Percentiles rank a stretch among this genome's conserved stretches.
Conservation (phyloP, 352 stramenopile species). For the Globisporangium barbulae region DNA sequence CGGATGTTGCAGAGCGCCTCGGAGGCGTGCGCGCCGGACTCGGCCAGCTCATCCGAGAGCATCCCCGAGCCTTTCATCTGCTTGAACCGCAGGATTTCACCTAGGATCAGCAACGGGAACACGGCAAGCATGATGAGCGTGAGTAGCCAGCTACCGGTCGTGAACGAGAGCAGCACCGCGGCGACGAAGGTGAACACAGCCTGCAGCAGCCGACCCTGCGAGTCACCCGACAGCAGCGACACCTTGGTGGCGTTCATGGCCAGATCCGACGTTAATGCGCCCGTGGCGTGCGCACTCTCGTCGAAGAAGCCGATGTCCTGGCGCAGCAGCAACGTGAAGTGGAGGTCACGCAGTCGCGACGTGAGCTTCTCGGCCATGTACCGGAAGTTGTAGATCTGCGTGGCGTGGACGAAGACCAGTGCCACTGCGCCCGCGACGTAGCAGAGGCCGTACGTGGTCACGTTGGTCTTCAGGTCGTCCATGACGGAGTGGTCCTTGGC, state of each 20-base stretch:
- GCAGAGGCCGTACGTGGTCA: conserved; percentile 29
- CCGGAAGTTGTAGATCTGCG: conserved; percentile 43
- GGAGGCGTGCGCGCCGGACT: conserved; percentile 35
- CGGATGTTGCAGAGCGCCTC: conserved; percentile 46
- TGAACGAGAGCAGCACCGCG: conserved; percentile 16
- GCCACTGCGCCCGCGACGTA: conserved; percentile 28
- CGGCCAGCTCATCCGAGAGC: conserved; percentile 24
- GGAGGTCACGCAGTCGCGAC: conserved; percentile 39
- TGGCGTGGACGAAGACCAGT: conserved; percentile 25
- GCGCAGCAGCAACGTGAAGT: conserved; percentile 42
- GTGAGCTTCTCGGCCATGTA: conserved; percentile 51
- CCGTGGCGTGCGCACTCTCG: conserved; percentile 34
- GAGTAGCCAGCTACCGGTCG: conserved; percentile 16
- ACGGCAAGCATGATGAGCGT: conserved; percentile 19
- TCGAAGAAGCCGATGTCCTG: conserved; percentile 77
- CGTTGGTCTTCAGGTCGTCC: conserved; percentile 23
- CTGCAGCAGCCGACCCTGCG: conserved; percentile 45
- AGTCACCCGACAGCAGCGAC: conserved; percentile 34
- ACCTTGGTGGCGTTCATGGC: conserved; percentile 48
- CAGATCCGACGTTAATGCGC: conserved; percentile 49
- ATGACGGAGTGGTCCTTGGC: conserved; percentile 1
- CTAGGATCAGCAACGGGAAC: conserved; percentile 22
- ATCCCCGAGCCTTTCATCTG: conserved; percentile 16
- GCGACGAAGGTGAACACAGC: conserved; percentile 35
- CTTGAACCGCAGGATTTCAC: conserved; percentile 25